phyloP scores from a whole-genome alignment of 345 rosid genomes.

The Noccaea bulbosa region DNA sequence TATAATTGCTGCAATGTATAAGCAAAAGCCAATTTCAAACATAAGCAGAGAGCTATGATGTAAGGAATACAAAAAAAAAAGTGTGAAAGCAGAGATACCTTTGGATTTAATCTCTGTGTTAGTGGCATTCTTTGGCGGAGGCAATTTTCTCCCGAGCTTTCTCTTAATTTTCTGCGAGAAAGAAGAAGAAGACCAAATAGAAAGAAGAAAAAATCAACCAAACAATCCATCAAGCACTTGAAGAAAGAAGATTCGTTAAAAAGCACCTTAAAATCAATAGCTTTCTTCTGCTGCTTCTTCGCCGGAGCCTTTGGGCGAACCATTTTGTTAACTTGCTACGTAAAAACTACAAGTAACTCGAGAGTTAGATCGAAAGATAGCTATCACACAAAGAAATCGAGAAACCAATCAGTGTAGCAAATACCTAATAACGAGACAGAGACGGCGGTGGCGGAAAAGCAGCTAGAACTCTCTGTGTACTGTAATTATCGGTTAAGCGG shows the following conservation, averaged over 20 bases:
- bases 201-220: background rate
- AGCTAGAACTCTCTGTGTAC: background rate
- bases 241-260: background rate
- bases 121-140: conserved; percentile 86
- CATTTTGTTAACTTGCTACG: conserved; percentile 45
- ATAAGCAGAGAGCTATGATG: conserved; percentile 10
- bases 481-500: conserved; percentile 3
- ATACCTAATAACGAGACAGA: conserved; percentile 31
- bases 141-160: conserved; percentile 84
- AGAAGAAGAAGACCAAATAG: background rate
- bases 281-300: conserved; percentile 84
- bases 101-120: conserved; percentile 85
- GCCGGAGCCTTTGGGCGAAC: conserved; percentile 61
- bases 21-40: background rate
- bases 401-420: background rate
- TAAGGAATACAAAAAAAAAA: background rate
- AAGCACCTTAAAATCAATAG: conserved; percentile 76
- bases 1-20: conserved; percentile 64
- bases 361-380: background rate
- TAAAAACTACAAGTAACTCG: background rate
- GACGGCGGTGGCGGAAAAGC: conserved; percentile 36
- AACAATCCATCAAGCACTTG: background rate
- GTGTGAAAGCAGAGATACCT: conserved; percentile 52
- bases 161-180: conserved; percentile 78
- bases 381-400: background rate